Evolutionary conservation across 768 basidiomycete species (phyloP), one percentile per base, ranked within the genome.

Genomic region (Kwoniella dendrophila): DNA sequence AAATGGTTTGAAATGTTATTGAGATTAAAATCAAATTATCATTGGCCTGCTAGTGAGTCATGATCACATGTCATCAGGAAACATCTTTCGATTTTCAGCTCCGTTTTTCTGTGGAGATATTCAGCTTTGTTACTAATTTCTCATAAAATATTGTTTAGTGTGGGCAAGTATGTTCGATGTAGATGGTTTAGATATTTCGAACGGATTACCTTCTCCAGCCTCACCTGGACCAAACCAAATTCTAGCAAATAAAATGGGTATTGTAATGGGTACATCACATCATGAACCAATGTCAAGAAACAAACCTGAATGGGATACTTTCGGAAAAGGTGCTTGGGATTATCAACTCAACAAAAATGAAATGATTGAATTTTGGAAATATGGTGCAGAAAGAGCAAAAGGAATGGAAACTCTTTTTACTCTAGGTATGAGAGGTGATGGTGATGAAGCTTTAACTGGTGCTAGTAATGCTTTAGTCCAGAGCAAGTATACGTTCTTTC

Each of bases 211-310:
- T 65, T 83, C 80, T n/a, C 70, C 85, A 8, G 86, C 88, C 64
- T 86, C 87, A 62, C 80, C 83, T 0, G 75, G 75, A 7, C 78
- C 82, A 30, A 89, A 88, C 68, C 86, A 87, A 67, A 80, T 81
- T 30, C 79, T 86, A 32, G 88, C 87, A 3, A 84, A 88, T 66
- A 80, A 80, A 56, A 87, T 85, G 75, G 88, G 86, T 24, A 82
- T 88, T 48, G 87, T 86, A 34, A 88, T 88, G 86, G 86, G 88
- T 44, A 87, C 88, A 2, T 87, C 71, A 4, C 86, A 88, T 70
- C 85, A 89, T 75, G 88, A 89, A 70, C 88, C 88, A 11, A 88
- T 88, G 86, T 85, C 86, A 81, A 84, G 87, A 24, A 86, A 86
- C 36, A 86, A 85, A 2, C 87, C 88, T 12, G 74, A 89, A 71